Evolutionary conservation across 129 eudicot species (phyloP).

Genomic region (Chrysanthemum makinoi): DNA sequence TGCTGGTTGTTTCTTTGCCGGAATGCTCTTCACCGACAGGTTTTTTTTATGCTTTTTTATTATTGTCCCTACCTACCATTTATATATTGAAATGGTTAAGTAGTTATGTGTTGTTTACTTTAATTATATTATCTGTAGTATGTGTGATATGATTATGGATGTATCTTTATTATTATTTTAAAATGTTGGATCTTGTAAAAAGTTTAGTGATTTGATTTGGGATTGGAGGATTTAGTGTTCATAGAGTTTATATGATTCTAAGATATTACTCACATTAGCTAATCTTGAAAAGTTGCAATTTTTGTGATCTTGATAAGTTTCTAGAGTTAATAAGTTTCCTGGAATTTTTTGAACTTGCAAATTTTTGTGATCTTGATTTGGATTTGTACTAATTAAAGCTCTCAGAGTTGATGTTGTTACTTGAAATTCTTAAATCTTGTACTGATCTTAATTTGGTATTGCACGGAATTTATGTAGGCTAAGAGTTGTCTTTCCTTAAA

Average conservation of each 20-base stretch:
- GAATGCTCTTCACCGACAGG: slow-evolving; percentile 99
- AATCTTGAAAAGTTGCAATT: not conserved
- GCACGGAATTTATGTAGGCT: no score
- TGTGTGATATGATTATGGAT: slow-evolving; percentile 8
- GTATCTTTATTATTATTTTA: not conserved
- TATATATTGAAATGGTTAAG: slow-evolving; percentile 20
- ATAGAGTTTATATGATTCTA: not conserved
- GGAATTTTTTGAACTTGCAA: not conserved
- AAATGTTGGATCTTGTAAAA: not conserved
- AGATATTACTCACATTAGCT: not conserved
- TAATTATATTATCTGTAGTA: slow-evolving; percentile 1
- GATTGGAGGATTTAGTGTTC: slow-evolving; percentile 9
- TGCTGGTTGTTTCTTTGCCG: slow-evolving; percentile 84
- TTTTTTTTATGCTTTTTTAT: slow-evolving; percentile 25
- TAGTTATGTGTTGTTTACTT: slow-evolving; percentile 4
- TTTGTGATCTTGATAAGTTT: slow-evolving; percentile 14
- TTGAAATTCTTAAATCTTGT: slow-evolving; percentile 1
- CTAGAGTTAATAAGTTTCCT: slow-evolving; percentile 1
- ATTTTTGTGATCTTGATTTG: not conserved
- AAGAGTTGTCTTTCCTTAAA: no score
- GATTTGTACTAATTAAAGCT: not conserved
- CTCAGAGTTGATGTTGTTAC: no score
- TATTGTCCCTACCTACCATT: slow-evolving; percentile 31
- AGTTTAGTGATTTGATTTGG: slow-evolving; percentile 3
- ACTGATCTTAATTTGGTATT: no score